Conservation (phyloP, 805 yeast genomes). For the Candida saitoana region DNA sequence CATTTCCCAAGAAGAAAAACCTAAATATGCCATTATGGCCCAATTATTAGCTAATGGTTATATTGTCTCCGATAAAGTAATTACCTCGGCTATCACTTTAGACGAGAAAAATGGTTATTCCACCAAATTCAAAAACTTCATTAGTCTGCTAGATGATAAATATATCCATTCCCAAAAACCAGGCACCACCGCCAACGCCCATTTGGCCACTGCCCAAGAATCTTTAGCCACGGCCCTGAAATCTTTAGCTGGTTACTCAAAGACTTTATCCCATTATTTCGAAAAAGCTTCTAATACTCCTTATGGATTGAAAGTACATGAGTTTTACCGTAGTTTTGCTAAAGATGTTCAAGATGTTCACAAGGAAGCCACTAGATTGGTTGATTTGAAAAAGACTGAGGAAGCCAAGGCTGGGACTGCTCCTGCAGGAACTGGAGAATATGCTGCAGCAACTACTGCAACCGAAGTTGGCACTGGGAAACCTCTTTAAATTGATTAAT, state of each 20-base stretch:
- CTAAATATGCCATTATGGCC: constrained; percentile 70
- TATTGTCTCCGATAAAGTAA: constrained; percentile 55
- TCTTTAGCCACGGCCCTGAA: constrained; percentile 24
- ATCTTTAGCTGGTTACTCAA: not conserved
- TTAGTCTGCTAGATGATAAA: constrained; percentile 52
- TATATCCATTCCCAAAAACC: constrained; percentile 56
- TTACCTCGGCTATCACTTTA: constrained; percentile 56
- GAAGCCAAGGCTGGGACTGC: constrained; percentile 4
- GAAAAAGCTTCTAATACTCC: constrained; percentile 44
- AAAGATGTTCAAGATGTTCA: constrained; percentile 63
- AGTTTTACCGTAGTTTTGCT: constrained; percentile 53
- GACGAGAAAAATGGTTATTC: constrained; percentile 65
- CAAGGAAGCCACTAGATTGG: constrained; percentile 68
- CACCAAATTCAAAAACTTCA: constrained; percentile 51
- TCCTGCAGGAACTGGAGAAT: constrained; percentile 5
- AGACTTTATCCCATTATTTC: constrained; percentile 30
- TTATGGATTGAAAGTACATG: constrained; percentile 57
- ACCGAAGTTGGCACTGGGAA: no score
- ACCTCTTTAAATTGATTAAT: no score
- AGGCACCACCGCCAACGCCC: constrained; percentile 34
- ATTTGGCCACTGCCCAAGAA: constrained; percentile 35
- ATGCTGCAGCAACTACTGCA: constrained; percentile 8
- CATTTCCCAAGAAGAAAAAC: constrained; percentile 71
- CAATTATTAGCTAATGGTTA: constrained; percentile 76
- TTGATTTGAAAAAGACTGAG: constrained; percentile 48